phyloP scores from a whole-genome alignment of 2,329 filamentous ascomycete genomes.

The Fusarium austroafricanum region DNA sequence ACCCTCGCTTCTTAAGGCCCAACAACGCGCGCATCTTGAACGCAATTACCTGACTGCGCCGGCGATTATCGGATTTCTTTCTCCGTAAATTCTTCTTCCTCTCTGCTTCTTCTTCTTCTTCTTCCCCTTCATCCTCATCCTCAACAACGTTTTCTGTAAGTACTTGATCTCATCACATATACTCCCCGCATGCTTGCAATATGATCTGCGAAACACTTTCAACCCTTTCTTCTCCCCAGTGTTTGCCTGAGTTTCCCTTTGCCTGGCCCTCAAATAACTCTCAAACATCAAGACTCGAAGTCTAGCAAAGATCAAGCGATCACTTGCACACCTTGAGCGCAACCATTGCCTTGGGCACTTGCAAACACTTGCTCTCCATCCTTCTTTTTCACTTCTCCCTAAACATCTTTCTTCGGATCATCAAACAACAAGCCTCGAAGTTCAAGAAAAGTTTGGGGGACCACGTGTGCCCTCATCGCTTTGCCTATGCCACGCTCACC shows the following conservation, averaged over 20 bases:
- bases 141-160: background rate
- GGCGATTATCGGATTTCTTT: background rate
- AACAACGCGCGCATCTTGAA: background rate
- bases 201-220: background rate
- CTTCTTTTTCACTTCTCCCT: background rate
- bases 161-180: background rate
- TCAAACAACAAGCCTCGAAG: background rate
- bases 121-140: background rate
- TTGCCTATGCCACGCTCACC: constrained; percentile 1
- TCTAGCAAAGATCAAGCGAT: background rate
- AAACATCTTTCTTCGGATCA: background rate
- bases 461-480: background rate
- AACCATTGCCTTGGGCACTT: background rate
- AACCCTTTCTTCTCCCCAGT: background rate
- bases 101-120: background rate
- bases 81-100: background rate
- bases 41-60: background rate
- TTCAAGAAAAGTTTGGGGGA: background rate
- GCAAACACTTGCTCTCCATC: background rate
- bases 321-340: background rate
- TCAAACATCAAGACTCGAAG: background rate
- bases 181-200: background rate
- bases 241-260: background rate
- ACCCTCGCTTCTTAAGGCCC: background rate
- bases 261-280: background rate